Base-by-base conservation (phyloP, 1,284 basidiomycete genomes). In the Blastosporella zonata region DNA sequence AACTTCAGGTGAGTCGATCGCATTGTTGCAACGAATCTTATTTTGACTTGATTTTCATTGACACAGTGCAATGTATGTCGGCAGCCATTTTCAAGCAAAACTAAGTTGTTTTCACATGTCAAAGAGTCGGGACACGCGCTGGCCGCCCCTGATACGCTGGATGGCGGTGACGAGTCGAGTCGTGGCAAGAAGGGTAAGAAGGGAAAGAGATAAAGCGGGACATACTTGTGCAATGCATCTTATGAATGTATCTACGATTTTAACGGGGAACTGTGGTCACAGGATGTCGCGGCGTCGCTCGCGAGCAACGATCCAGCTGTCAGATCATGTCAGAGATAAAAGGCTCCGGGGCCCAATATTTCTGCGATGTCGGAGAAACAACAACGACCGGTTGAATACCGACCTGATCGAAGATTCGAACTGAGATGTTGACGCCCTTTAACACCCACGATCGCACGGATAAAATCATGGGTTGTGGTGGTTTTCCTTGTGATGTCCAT, bases 91-190 rank as follows among this genome's bases (percentile, higher is more conserved):
- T 64, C 75, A 0, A 92, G 82, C 59, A 82, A 82, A 53, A 90
- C 88, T 1, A 90, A 87, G 61, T 68, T 96, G 9, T 96, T 96
- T 60, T 68, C 67, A 28, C 91, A 92, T 65, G 80, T 94, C 58
- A 78, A 74, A 29, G 77, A 81, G 36, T 79, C 78, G 5, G 89
- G 85, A 0, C 93, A 96, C 66, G 90, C 90, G 1, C 61, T 77
- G 22, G 84, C 82, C 12, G 60, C 62, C 43, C 59, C 66, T 29
- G 54, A 61, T 18, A 27, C 23, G 8, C 38, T 22, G 12, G 62
- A 59, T 33, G 49, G 20, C 40, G 55, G 15, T 52, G 61, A 41
- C 62, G 60, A 35, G 54, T 59, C 28, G 12, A 13, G 29, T 63
- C 63, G 47, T 67, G 62, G 46, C n/a, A 58, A 55, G 57, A 75